Evolutionary conservation across 495 filamentous ascomycete genomes (phyloP), one percentile per base, ranked within the genome.

Genomic region (Neohortaea acidophila): DNA sequence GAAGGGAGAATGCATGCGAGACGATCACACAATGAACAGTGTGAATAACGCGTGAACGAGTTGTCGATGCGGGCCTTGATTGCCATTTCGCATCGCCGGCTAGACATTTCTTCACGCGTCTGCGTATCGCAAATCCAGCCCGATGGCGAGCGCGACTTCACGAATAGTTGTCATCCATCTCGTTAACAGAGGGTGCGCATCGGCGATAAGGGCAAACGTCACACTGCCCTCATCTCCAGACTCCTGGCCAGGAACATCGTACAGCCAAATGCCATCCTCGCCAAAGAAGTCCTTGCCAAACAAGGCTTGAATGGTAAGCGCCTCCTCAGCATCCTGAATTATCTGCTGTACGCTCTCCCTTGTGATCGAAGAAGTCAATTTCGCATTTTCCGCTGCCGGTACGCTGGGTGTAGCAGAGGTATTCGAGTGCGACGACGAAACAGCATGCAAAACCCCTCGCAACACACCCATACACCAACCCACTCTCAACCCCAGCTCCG

Each of bases 401-500:
- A n/a, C n/a, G n/a, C n/a, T n/a, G n/a, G n/a, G n/a, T n/a, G n/a
- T n/a, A n/a, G n/a, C n/a, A n/a, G n/a, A n/a, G n/a, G n/a, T n/a
- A n/a, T n/a, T n/a, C n/a, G n/a, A n/a, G n/a, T n/a, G n/a, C n/a
- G n/a, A n/a, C n/a, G n/a, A n/a, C n/a, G n/a, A n/a, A n/a, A n/a
- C n/a, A n/a, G n/a, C n/a, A n/a, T n/a, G n/a, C n/a, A n/a, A n/a
- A n/a, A 87, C 38, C 0, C 78, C 81, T 52, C 87, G 79, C 14
- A 91, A 44, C 6, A 77, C 59, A 0, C 84, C 84, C 3, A 89
- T 54, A 12, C 84, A 51, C 21, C 68, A 72, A 0, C 85, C 85
- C 0, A 73, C 77, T 0, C 68, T 64, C 49, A 78, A 60, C 2
- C 87, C 87, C 21, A 94, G 57, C 19, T 73, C 67, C 2, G 82